These are phyloP conservation scores for Penicillium atrosanguineum DNA, from an alignment of 495 filamentous ascomycete species.

Conservation along the genomic window DNA sequence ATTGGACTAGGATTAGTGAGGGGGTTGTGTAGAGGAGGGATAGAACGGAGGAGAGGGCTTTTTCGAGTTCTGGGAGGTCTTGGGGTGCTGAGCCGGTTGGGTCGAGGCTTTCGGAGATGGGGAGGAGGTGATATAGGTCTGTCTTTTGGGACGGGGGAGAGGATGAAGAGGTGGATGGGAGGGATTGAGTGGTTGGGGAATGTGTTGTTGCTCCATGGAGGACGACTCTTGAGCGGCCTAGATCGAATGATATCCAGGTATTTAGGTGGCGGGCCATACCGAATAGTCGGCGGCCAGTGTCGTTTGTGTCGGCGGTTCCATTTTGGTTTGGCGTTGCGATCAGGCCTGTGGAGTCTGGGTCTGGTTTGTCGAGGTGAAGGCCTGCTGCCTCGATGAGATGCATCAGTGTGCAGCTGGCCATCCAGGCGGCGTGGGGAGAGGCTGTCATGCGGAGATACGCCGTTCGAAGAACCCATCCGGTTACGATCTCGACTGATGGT, in stretches of 20 bases:
- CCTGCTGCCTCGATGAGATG: conserved; percentile 55
- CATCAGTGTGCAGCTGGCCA: conserved; percentile 54
- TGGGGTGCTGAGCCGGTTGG: conserved; percentile 33
- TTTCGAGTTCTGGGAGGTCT: conserved; percentile 35
- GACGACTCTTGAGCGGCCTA: conserved; percentile 49
- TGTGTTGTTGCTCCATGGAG: conserved; percentile 36
- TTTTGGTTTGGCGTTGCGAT: background rate
- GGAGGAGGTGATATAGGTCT: conserved; percentile 44
- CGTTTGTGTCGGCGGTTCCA: conserved; percentile 8
- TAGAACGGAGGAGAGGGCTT: conserved; percentile 35
- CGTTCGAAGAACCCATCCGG: conserved; percentile 51
- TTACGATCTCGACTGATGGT: conserved; percentile 38
- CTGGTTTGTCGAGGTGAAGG: conserved; percentile 44
- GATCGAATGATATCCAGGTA: conserved; percentile 52
- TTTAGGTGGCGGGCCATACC: conserved; percentile 52
- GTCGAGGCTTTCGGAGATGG: conserved; percentile 45
- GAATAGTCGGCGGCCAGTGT: conserved; percentile 43
- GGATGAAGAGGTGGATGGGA: conserved; percentile 6
- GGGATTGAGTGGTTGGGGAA: conserved; percentile 22
- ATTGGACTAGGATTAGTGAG: conserved; percentile 43
- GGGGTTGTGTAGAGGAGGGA: conserved; percentile 36
- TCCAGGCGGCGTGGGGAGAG: conserved; percentile 52
- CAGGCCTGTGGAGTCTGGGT: conserved; percentile 15
- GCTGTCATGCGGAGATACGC: conserved; percentile 53
- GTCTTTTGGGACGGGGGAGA: conserved; percentile 1